phyloP scores from a whole-genome alignment of 352 stramenopile species.

The Globisporangium spiculum region DNA sequence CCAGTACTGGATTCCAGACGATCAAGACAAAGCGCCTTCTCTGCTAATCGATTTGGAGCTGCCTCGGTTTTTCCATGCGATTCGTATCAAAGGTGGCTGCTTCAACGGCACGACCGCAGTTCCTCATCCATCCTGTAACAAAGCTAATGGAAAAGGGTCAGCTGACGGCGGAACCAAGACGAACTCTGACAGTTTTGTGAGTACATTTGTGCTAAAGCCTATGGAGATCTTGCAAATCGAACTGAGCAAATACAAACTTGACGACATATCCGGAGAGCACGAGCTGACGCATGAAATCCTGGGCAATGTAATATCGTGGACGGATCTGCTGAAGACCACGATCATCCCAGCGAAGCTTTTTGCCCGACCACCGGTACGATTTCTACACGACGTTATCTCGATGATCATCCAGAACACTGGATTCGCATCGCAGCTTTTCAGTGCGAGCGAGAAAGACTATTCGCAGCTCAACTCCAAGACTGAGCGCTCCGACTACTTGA shows the following conservation, averaged over 20 bases:
- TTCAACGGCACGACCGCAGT: constrained; percentile 17
- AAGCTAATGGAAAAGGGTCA: neutral
- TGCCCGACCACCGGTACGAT: constrained; percentile 69
- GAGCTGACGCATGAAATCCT: constrained; percentile 67
- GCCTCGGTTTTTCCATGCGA: constrained; percentile 57
- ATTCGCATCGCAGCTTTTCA: constrained; percentile 49
- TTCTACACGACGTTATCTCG: constrained; percentile 79
- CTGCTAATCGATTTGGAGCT: constrained; percentile 72
- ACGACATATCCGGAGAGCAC: constrained; percentile 51
- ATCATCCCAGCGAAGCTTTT: constrained; percentile 72
- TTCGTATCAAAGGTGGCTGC: constrained; percentile 58
- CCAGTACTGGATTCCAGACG: constrained; percentile 59
- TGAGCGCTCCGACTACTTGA: constrained; percentile 72
- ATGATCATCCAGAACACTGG: constrained; percentile 66
- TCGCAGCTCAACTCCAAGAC: constrained; percentile 61
- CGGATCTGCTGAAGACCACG: constrained; percentile 68
- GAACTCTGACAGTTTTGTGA: neutral
- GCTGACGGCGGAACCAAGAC: neutral
- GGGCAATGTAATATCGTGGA: constrained; percentile 72
- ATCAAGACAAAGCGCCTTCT: constrained; percentile 48
- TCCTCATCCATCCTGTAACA: constrained; percentile 14
- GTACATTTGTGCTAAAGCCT: constrained; percentile 41
- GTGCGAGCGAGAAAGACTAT: constrained; percentile 57
- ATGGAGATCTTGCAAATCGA: constrained; percentile 31
- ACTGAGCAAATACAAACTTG: constrained; percentile 37